Evolutionary conservation across 371 early-diverging fungal species (phyloP).

Genomic region (Mucor mucedo): DNA sequence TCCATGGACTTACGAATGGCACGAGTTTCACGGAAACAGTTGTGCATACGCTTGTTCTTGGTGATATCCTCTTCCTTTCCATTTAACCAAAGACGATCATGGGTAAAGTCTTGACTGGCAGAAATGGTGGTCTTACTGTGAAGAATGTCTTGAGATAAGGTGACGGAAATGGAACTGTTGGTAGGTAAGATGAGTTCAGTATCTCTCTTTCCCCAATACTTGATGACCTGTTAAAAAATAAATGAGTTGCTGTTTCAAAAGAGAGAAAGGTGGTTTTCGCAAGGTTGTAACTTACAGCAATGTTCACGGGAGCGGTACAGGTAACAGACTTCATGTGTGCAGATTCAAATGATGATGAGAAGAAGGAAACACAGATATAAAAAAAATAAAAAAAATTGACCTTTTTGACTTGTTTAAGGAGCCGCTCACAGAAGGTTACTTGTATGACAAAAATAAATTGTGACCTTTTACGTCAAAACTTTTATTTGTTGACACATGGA

Average conservation of each 20-base stretch:
- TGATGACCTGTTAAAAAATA: conserved; percentile 64
- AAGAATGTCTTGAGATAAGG: conserved; percentile 94
- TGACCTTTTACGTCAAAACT: no score
- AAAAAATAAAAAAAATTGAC: background rate
- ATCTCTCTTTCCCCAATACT: conserved; percentile 99
- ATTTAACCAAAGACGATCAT: conserved; percentile 93
- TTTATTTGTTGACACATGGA: no score
- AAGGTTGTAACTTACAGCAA: conserved; percentile 77
- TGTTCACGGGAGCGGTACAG: conserved; percentile 97
- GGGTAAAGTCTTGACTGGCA: conserved; percentile 64
- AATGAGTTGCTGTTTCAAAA: background rate
- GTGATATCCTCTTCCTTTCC: conserved; percentile 86
- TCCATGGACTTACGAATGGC: conserved; percentile 74
- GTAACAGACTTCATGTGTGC: conserved; percentile 67
- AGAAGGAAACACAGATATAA: conserved; percentile 13
- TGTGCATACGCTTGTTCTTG: conserved; percentile 82
- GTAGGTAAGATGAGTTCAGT: conserved; percentile 91
- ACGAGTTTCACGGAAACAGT: conserved; percentile 85
- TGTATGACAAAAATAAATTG: no score
- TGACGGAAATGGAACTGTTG: conserved; percentile 96
- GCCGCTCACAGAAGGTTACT: background rate
- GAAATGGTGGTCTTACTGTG: conserved; percentile 92
- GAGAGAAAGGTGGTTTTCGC: background rate
- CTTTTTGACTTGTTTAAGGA: background rate
- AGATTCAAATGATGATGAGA: conserved; percentile 21